Evolutionary conservation across 164 flowering plant species (phyloP).

Genomic region (Vitis rupestris): DNA sequence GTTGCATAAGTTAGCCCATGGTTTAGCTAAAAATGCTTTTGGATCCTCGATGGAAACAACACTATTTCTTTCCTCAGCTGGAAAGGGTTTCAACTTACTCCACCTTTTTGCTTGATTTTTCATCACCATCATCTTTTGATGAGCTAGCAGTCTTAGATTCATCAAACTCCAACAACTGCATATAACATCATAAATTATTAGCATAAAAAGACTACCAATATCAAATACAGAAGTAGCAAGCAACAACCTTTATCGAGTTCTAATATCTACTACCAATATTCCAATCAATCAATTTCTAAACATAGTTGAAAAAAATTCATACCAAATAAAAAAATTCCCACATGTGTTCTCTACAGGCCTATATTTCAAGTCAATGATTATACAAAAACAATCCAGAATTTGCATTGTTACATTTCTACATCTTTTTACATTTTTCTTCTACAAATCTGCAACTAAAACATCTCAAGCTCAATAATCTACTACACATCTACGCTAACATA

Average conservation of each 20-base stretch:
- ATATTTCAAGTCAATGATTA: background rate
- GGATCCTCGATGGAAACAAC: constrained; percentile 1
- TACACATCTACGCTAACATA: too few relatives aligned
- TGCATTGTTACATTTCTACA: too few relatives aligned
- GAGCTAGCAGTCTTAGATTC: constrained; percentile 52
- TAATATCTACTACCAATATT: background rate
- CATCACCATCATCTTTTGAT: constrained; percentile 33
- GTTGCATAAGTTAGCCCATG: constrained; percentile 14
- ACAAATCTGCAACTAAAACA: too few relatives aligned
- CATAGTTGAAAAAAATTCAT: background rate
- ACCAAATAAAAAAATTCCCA: too few relatives aligned
- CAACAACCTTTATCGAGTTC: background rate
- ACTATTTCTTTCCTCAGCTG: background rate
- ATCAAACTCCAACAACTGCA: constrained; percentile 73
- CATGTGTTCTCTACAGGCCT: too few relatives aligned
- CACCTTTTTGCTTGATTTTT: constrained; percentile 47
- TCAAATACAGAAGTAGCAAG: background rate
- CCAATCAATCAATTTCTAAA: background rate
- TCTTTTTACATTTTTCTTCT: too few relatives aligned
- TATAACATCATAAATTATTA: background rate
- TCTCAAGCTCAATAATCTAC: too few relatives aligned
- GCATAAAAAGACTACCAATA: background rate
- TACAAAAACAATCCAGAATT: background rate
- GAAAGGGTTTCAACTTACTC: constrained; percentile 30
- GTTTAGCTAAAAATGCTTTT: background rate